Evolutionary conservation across 2,329 filamentous ascomycete genomes (phyloP).

Genomic region (Calonectria henricotiae): DNA sequence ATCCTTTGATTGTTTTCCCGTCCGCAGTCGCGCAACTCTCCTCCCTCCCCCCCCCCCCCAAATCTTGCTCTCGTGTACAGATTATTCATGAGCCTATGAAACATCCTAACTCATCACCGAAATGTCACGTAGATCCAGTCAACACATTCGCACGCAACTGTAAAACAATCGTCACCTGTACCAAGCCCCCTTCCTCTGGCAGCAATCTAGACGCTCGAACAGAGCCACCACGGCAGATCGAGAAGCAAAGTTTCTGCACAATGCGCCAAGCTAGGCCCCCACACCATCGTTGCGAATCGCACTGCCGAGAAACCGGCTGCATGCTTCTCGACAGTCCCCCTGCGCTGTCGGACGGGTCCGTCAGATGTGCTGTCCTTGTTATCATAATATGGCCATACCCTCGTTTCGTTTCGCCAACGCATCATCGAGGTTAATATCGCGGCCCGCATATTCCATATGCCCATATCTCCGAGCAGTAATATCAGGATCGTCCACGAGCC

Average conservation of each 20-base stretch:
- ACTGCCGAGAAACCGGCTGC: slow-evolving; percentile 31
- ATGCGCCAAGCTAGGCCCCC: slow-evolving; percentile 34
- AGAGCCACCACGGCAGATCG: slow-evolving; percentile 26
- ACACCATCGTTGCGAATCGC: slow-evolving; percentile 38
- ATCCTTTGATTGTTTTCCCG: slow-evolving; percentile 32
- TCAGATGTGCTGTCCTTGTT: slow-evolving; percentile 6
- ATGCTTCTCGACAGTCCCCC: slow-evolving; percentile 1
- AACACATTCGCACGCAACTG: slow-evolving; percentile 12
- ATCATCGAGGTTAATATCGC: slow-evolving; percentile 33
- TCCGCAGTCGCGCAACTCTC: slow-evolving; percentile 9
- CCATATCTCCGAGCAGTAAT: slow-evolving; percentile 21
- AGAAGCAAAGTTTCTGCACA: slow-evolving; percentile 7
- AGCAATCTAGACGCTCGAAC: neutral
- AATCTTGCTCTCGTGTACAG: slow-evolving; percentile 10
- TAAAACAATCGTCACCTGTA: neutral
- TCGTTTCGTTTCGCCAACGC: slow-evolving; percentile 23
- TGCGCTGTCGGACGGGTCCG: slow-evolving; percentile 4
- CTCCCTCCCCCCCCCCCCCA: neutral
- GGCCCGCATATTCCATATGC: slow-evolving; percentile 16
- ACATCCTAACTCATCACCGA: slow-evolving; percentile 4
- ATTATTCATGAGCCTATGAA: slow-evolving; percentile 13
- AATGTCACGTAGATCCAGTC: slow-evolving; percentile 2
- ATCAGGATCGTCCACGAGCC: slow-evolving; percentile 27
- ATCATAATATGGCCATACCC: slow-evolving; percentile 5
- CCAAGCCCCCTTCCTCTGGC: slow-evolving; percentile 24